Percentiles rank a stretch among this genome's conserved stretches.
Evolutionary conservation across 805 yeast species (phyloP).

Genomic region (Sugiyamaella qingdaonensis): DNA sequence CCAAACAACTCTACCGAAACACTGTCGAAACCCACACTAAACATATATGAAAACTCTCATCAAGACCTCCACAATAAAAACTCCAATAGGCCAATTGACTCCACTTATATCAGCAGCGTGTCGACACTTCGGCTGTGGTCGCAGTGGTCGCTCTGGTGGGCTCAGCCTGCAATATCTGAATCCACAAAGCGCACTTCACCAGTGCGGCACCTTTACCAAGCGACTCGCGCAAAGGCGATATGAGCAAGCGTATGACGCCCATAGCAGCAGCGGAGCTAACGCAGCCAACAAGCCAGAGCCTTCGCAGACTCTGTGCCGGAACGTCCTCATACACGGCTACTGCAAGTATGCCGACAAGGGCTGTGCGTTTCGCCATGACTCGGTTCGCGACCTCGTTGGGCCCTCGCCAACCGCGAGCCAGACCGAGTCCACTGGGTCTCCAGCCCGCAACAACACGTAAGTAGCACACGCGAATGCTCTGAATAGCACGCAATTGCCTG

Average conservation of each 20-base stretch:
- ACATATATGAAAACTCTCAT: no score
- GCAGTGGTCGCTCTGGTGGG: no score
- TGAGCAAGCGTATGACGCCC: background rate
- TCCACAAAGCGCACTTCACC: no score
- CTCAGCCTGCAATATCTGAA: no score
- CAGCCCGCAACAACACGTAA: background rate
- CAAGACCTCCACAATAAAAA: no score
- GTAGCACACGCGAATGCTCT: background rate
- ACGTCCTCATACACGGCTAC: constrained; percentile 78
- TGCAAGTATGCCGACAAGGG: constrained; percentile 87
- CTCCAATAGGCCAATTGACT: no score
- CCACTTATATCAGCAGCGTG: no score
- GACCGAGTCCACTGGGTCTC: background rate
- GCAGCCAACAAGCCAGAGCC: constrained; percentile 10
- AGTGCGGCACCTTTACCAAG: no score
- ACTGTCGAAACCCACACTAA: no score
- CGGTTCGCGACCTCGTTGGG: constrained; percentile 24
- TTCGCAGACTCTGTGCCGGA: constrained; percentile 61
- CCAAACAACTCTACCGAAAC: no score
- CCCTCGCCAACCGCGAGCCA: background rate
- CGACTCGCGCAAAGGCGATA: background rate
- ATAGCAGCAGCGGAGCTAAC: background rate
- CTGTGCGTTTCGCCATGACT: constrained; percentile 72
- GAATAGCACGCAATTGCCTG: no score
- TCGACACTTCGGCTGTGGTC: no score